A percentile compares a stretch with the other conserved stretches of the same genome.
These are phyloP conservation scores for Scytalidium lignicola DNA, from an alignment of 2,329 filamentous ascomycete species.

Conservation along the genomic window DNA sequence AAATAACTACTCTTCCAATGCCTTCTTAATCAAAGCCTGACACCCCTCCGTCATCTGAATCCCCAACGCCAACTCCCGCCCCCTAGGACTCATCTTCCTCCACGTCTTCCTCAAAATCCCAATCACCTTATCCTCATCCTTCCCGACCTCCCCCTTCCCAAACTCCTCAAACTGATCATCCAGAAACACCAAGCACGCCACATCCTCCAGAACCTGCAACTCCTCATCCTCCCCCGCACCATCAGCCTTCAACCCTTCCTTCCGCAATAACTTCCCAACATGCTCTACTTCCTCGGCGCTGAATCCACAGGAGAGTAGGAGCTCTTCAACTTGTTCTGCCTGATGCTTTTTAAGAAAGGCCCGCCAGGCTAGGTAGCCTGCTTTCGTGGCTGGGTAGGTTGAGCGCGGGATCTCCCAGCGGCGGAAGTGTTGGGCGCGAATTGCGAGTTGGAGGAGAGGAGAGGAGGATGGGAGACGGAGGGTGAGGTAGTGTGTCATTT, in stretches of 20 bases:
- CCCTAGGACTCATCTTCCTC: conserved; percentile 66
- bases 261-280: conserved; percentile 69
- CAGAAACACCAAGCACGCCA: conserved; percentile 80
- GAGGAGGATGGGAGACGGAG: conserved; percentile 56
- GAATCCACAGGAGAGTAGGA: conserved; percentile 39
- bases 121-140: conserved; percentile 74
- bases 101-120: conserved; percentile 68
- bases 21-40: conserved; percentile 57
- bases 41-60: conserved; percentile 62
- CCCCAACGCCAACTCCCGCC: conserved; percentile 57
- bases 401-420: conserved; percentile 76
- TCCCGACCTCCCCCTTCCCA: conserved; percentile 45
- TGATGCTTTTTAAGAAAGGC: conserved; percentile 68
- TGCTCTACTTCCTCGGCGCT: conserved; percentile 49
- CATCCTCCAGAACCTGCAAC: conserved; percentile 75
- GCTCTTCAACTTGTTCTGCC: conserved; percentile 51
- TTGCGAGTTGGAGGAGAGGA: conserved; percentile 65
- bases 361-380: conserved; percentile 78
- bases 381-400: conserved; percentile 67
- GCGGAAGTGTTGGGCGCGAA: conserved; percentile 79
- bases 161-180: conserved; percentile 84
- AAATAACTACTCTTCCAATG: conserved; percentile 38
- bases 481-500: conserved; percentile 71
- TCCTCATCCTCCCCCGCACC: conserved; percentile 45
- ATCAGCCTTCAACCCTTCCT: conserved; percentile 59